A percentile compares a stretch with the other conserved stretches of the same genome.
Evolutionary conservation across 768 basidiomycete species (phyloP).

Genomic region (Pholiota microspora): DNA sequence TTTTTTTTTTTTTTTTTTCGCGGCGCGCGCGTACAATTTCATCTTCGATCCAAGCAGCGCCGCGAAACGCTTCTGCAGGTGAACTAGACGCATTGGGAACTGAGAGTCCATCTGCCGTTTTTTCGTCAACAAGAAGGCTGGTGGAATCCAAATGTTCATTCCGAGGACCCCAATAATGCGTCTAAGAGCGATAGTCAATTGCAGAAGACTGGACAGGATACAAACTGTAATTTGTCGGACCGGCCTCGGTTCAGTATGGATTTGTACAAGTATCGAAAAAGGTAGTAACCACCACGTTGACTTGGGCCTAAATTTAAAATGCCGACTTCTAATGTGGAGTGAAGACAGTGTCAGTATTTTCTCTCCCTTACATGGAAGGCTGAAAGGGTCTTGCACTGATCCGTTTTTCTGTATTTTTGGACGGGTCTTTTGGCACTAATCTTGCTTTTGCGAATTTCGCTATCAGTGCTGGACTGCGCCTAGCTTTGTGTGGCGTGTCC

Average conservation of each 20-base stretch:
- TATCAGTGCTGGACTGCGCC: neutral
- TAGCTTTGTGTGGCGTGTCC: neutral
- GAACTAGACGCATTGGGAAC: neutral
- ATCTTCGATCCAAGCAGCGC: neutral
- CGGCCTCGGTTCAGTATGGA: neutral
- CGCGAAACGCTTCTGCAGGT: neutral
- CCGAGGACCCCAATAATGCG: neutral
- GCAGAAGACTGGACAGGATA: neutral
- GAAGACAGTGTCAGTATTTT: neutral
- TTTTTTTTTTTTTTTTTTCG: too few relatives aligned
- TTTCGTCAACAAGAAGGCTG: neutral
- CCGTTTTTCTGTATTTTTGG: neutral
- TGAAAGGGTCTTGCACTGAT: neutral
- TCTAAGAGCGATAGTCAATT: neutral
- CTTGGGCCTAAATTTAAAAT: neutral
- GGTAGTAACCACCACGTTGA: neutral
- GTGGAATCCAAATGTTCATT: neutral
- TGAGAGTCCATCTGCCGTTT: neutral
- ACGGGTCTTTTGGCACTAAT: neutral
- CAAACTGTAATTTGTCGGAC: neutral
- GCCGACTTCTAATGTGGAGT: neutral
- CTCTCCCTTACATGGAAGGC: neutral
- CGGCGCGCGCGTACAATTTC: too few relatives aligned
- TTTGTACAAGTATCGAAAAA: neutral
- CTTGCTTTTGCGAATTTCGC: neutral